phyloP scores from a whole-genome alignment of 306 rosid genomes.

The Corylus avellana region DNA sequence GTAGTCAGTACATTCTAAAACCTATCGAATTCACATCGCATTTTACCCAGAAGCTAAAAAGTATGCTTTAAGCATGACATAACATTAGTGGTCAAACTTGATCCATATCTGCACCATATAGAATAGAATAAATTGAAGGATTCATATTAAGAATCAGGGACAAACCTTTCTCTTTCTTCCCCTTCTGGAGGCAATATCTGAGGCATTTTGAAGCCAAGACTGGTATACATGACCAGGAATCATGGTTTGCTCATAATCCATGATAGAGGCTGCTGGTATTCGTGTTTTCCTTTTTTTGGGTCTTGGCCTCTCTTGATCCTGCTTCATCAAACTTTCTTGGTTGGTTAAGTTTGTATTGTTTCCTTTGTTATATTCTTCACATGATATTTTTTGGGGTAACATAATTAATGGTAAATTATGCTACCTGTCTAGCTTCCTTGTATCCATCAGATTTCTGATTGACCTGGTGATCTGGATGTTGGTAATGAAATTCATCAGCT shows the following conservation, averaged over 20 bases:
- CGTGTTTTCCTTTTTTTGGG: constrained; percentile 52
- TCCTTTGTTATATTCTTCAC: constrained; percentile 6
- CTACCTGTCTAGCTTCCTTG: constrained; percentile 51
- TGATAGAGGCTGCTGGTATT: constrained; percentile 30
- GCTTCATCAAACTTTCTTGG: constrained; percentile 37
- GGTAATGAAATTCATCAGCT: constrained; percentile 44
- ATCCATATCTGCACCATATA: neutral
- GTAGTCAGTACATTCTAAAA: neutral
- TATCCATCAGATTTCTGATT: constrained; percentile 32
- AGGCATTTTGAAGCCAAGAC: constrained; percentile 72
- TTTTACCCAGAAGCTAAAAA: neutral
- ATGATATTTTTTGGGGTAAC: constrained; percentile 6
- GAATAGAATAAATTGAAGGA: constrained; percentile 20
- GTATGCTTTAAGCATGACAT: neutral
- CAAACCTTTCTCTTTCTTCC: constrained; percentile 72
- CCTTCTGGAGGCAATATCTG: constrained; percentile 59
- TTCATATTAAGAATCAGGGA: constrained; percentile 19
- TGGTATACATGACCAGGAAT: constrained; percentile 71
- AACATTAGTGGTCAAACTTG: neutral
- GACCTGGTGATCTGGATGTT: constrained; percentile 35
- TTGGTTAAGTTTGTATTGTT: constrained; percentile 14
- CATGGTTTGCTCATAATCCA: constrained; percentile 77
- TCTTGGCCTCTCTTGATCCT: constrained; percentile 41
- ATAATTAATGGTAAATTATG: neutral
- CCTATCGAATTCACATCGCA: neutral